phyloP scores from a whole-genome alignment of 805 yeast genomes.

The Monosporozyma servazzii region DNA sequence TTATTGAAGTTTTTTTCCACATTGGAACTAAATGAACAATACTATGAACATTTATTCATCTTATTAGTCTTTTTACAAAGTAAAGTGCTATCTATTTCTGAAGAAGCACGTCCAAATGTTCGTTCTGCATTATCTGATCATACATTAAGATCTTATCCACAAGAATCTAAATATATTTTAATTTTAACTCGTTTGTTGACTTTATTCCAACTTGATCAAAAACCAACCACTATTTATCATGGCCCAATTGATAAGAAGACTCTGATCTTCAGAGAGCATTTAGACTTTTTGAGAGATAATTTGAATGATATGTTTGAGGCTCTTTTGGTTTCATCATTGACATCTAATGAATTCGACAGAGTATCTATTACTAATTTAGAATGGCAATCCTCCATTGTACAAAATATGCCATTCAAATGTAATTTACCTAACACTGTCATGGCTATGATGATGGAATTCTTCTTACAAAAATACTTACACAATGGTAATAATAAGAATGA shows the following conservation, averaged over 20 bases:
- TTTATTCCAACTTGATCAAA: constrained; percentile 39
- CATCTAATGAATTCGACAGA: constrained; percentile 53
- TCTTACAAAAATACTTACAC: constrained; percentile 28
- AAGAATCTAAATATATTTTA: constrained; percentile 30
- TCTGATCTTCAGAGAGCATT: constrained; percentile 56
- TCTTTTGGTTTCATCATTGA: constrained; percentile 41
- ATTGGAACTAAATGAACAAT: constrained; percentile 25
- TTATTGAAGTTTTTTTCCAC: constrained; percentile 28
- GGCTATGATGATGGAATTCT: constrained; percentile 35
- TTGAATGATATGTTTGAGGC: constrained; percentile 49
- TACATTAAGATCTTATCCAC: constrained; percentile 34
- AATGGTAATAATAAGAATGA: constrained; percentile 28
- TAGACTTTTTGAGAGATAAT: constrained; percentile 42
- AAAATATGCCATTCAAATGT: constrained; percentile 51
- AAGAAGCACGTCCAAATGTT: constrained; percentile 28
- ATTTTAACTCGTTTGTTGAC: constrained; percentile 43
- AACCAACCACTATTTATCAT: constrained; percentile 42
- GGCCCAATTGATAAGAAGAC: constrained; percentile 66
- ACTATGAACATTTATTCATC: constrained; percentile 37
- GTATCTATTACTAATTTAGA: constrained; percentile 31
- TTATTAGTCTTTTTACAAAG: constrained; percentile 40
- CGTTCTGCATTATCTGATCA: constrained; percentile 29
- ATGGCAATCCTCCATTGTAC: constrained; percentile 49
- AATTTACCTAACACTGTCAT: constrained; percentile 51
- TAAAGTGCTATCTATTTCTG: constrained; percentile 32